Conservation (phyloP, 1,284 basidiomycete species). For the Heterobasidion irregulare region DNA sequence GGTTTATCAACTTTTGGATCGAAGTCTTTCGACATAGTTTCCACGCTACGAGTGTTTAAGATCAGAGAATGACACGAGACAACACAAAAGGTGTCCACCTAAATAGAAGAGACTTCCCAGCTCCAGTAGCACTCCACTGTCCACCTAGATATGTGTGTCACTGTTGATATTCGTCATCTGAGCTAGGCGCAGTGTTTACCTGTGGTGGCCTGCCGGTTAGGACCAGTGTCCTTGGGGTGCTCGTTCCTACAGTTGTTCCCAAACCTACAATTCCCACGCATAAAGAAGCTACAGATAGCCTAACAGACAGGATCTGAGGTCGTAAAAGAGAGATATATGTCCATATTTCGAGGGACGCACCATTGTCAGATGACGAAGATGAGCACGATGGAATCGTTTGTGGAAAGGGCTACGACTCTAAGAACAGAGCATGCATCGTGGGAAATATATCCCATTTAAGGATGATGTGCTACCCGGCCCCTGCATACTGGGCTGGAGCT, state of each 20-base stretch:
- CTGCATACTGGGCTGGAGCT: not conserved
- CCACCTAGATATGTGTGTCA: constrained; percentile 25
- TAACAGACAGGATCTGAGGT: constrained; percentile 8
- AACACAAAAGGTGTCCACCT: constrained; percentile 10
- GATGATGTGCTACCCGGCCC: too few relatives aligned
- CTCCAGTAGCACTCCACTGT: constrained; percentile 26
- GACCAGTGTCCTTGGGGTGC: constrained; percentile 32
- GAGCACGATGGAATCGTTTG: too few relatives aligned
- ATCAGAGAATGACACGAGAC: not conserved
- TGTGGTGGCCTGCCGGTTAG: constrained; percentile 19
- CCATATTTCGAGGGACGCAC: not conserved
- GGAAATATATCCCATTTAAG: too few relatives aligned
- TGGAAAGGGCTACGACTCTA: too few relatives aligned
- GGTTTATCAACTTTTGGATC: constrained; percentile 56
- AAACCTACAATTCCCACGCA: constrained; percentile 63
- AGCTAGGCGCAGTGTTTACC: constrained; percentile 19
- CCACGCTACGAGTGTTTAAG: constrained; percentile 33
- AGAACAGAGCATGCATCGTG: too few relatives aligned
- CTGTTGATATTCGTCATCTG: constrained; percentile 16
- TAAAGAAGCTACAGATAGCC: constrained; percentile 52
- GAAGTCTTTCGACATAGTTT: constrained; percentile 55
- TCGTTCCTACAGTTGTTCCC: constrained; percentile 64
- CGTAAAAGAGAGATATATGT: not conserved
- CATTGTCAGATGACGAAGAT: not conserved
- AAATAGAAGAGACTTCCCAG: constrained; percentile 13